These are phyloP conservation scores for Tetrahymena elliotti DNA, from an alignment of 73 alveolate species.

Conservation along the genomic window DNA sequence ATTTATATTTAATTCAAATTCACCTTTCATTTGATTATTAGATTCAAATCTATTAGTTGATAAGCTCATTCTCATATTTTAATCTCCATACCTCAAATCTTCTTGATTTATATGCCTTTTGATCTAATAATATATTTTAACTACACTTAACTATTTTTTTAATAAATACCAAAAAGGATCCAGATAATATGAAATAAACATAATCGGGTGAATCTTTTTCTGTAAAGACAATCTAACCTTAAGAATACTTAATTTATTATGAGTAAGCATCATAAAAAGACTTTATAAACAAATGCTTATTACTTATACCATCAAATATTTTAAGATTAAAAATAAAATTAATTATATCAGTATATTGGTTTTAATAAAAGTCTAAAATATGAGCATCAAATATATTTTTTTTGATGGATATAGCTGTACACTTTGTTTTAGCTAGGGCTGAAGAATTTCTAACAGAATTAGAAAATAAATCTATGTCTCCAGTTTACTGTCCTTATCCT, in stretches of 20 bases:
- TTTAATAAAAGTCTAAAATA: neutral
- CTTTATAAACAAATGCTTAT: neutral
- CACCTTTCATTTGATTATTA: neutral
- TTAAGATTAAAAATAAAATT: neutral
- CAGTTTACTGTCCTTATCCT: neutral
- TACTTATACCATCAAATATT: neutral
- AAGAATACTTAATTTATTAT: neutral
- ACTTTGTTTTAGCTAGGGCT: neutral
- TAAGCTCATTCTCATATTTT: too few relatives aligned
- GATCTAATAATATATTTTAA: neutral
- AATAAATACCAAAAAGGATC: neutral
- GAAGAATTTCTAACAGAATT: neutral
- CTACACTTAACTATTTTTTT: too few relatives aligned
- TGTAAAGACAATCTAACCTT: neutral
- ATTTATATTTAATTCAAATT: neutral
- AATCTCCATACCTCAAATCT: neutral
- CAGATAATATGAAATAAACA: neutral
- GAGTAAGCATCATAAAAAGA: neutral
- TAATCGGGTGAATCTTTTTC: neutral
- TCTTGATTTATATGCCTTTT: neutral
- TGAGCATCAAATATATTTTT: neutral
- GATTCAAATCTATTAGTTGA: neutral
- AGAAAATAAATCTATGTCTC: neutral
- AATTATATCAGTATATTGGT: neutral
- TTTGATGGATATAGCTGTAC: neutral